These are phyloP conservation scores for Globisporangium ultimum DNA, from an alignment of 352 stramenopile genomes.

Conservation along the genomic window DNA sequence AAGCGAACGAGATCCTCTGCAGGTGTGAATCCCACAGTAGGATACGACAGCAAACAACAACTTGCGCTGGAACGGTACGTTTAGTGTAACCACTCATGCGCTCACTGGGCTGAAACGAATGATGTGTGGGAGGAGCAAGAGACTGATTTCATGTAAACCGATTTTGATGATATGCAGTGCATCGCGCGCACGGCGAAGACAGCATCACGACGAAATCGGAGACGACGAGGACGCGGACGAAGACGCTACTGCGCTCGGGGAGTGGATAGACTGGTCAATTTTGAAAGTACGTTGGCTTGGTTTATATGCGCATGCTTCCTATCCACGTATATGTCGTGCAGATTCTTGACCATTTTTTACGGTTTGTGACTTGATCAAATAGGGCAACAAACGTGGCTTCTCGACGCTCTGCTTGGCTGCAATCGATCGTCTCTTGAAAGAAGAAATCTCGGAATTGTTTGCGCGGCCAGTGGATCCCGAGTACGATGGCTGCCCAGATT, in stretches of 20 bases:
- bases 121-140: neutral
- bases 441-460: slow-evolving; percentile 80
- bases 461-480: slow-evolving; percentile 78
- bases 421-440: slow-evolving; percentile 63
- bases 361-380: neutral
- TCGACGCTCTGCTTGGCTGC: slow-evolving; percentile 57
- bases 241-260: slow-evolving; percentile 18
- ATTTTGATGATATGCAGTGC: slow-evolving; percentile 33
- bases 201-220: slow-evolving; percentile 27
- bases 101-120: neutral
- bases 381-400: slow-evolving; percentile 32
- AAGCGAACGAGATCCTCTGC: slow-evolving; percentile 10
- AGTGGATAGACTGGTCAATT: slow-evolving; percentile 75
- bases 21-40: slow-evolving; percentile 4
- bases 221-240: slow-evolving; percentile 44
- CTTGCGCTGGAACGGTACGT: slow-evolving; percentile 60
- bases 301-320: neutral
- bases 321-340: neutral
- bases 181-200: slow-evolving; percentile 57
- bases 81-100: neutral
- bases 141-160: neutral
- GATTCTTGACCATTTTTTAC: neutral
- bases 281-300: slow-evolving; percentile 29
- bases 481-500: slow-evolving; percentile 80
- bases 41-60: slow-evolving; percentile 18